Evolutionary conservation across 2,329 filamentous ascomycete species (phyloP), one percentile per base, ranked within the genome.

Genomic region (Trichoderma koningii): DNA sequence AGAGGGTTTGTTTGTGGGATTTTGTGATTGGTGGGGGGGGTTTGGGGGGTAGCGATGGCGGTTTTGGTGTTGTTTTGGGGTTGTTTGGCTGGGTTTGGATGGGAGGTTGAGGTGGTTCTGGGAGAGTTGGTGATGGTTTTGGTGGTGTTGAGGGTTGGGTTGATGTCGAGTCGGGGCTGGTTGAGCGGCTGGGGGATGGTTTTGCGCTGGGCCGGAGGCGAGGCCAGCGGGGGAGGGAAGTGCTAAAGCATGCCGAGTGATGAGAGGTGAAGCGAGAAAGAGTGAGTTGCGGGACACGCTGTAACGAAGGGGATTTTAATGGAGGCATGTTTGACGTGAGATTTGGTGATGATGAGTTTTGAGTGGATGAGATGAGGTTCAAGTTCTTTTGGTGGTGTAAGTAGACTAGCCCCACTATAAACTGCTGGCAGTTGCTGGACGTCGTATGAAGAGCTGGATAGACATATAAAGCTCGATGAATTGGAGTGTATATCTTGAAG

Each of bases 1-100:
- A 63, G 51, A 72, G 68, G 42, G 66, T 53, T 12, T 65, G 34
- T 28, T 66, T 67, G 62, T 68, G 61, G 0, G 65, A 55, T 55
- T 60, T 60, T 34, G 63, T 57, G 48, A 52, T 57, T 7, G 65
- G 61, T 1, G 65, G 65, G 12, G 61, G 55, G 48, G 61, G 65
- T 53, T 65, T 65, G 21, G 41, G 34, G 9, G 44, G 26, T 19
- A 51, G 23, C 19, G 30, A 17, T 12, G 34, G 28, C 3, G 23
- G 15, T 48, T 14, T n/a, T 21, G 44, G 52, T 38, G 21, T 17
- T 7, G 38, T 3, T n/a, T 26, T 14, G 6, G 34, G 19, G 50
- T 12, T 12, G 34, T 34, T 52, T 19, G 10, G 48, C 10, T 34
- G 30, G n/a, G n/a, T 30, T 61, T 10, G 3, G n/a, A 0, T 60